Base-by-base conservation (phyloP, 2,329 filamentous ascomycete genomes). In the Arthrobotrys pseudoclavata region DNA sequence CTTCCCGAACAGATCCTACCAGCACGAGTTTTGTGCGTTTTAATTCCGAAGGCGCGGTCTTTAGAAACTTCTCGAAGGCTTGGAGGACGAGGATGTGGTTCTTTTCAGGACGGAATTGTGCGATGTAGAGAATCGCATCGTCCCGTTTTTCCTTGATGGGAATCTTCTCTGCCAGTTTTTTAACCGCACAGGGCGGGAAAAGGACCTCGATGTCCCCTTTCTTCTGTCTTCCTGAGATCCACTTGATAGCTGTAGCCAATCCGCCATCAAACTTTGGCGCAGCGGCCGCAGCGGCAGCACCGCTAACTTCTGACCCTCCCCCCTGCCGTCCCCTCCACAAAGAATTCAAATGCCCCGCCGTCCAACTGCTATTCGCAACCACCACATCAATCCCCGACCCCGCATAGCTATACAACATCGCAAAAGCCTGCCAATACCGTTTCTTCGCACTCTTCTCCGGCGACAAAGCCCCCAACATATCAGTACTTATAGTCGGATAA, bases 301-400 rank as follows among this genome's bases (percentile, higher is more conserved):
- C 5, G 26, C 42, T 9, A 45, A 20, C 42, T 13, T 45, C 15
- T 2, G 1, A 18, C 5, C 22, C 47, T 7, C 18, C 47, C 0
- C 42, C 55, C 34, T 60, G 55, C 13, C 55, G 18, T 0, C 75
- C 69, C 0, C 90, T 91, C 95, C 95, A 98, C 6, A 98, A 87
- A 6, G 88, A 87, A 79, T 90, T 88, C 80, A 98, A 91, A 82
- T 98, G 94, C 0, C 85, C 87, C 80, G 96, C 91, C 0, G 96
- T 99, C 96, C 96, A 99, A 74, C 89, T 92, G 4, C 93, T 97
- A 84, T 99, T 99, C 74, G 96, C 97, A 93, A 98, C 97, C 80
- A 98, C 95, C 0, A 97, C 89, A 82, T 99, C 94, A 52, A 97
- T 89, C 15, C 91, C 90, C 22, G 91, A 89, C 22, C 96, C 96